Evolutionary conservation across 441 rosid species (phyloP).

Genomic region (Corymbia citriodora): DNA sequence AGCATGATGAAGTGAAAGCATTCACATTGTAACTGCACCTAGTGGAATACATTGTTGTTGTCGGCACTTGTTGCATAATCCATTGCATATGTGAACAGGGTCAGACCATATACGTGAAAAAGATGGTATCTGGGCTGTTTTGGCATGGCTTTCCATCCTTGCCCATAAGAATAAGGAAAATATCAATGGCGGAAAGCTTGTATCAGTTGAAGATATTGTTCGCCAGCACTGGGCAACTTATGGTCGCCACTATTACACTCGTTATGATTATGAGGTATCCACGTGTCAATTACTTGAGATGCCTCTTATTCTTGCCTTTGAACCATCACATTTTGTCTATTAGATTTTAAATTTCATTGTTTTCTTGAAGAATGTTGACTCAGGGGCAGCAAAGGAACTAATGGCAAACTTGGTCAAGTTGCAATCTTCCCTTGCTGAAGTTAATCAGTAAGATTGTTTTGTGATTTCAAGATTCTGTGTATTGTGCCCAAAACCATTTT

Average conservation of each 20-base stretch:
- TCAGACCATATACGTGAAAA: conserved; percentile 98
- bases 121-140: conserved; percentile 98
- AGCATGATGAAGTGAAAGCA: background rate
- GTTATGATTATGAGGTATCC: conserved; percentile 92
- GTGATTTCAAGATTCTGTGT: background rate
- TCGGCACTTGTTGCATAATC: background rate
- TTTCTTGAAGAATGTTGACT: conserved; percentile 78
- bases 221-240: conserved; percentile 83
- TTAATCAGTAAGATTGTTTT: conserved; percentile 51
- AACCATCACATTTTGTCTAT: background rate
- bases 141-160: conserved; percentile 94
- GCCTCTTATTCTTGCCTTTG: background rate
- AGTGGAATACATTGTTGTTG: background rate
- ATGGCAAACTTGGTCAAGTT: conserved; percentile 80
- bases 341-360: background rate
- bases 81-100: conserved; percentile 37
- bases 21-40: background rate
- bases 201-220: conserved; percentile 90
- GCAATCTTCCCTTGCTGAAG: conserved; percentile 74
- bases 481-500: background rate
- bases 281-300: background rate
- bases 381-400: conserved; percentile 81
- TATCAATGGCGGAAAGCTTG: conserved; percentile 62
- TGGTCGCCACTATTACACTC: conserved; percentile 96
- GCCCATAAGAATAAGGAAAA: conserved; percentile 82